These are phyloP conservation scores for Scutellaria minor DNA, from an alignment of 257 asterid species.

Conservation along the genomic window DNA sequence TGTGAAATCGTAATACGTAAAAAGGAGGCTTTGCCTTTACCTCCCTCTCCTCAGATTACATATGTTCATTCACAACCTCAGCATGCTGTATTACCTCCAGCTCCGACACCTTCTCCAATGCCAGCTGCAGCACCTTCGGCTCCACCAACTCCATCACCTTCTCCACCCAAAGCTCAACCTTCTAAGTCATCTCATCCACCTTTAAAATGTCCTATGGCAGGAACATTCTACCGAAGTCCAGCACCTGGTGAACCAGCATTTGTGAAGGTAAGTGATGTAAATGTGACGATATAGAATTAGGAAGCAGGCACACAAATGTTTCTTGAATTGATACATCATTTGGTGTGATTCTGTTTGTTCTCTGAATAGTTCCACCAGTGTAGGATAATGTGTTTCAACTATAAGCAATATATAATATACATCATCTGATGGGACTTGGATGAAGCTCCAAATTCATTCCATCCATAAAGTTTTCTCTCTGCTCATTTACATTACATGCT, in stretches of 20 bases:
- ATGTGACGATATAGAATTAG: constrained; percentile 4
- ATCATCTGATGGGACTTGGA: constrained; percentile 14
- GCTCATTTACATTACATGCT: constrained; percentile 20
- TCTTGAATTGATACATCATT: background rate
- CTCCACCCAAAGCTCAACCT: constrained; percentile 53
- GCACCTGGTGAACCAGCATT: constrained; percentile 86
- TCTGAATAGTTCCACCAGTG: constrained; percentile 20
- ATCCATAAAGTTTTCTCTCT: constrained; percentile 7
- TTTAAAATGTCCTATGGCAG: constrained; percentile 88
- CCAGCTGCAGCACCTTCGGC: constrained; percentile 54
- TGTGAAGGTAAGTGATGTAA: constrained; percentile 66
- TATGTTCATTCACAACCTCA: constrained; percentile 62
- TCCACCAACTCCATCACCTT: constrained; percentile 47
- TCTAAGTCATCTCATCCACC: constrained; percentile 74
- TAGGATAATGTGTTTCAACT: background rate
- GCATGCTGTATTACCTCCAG: constrained; percentile 50
- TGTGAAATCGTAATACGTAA: constrained; percentile 81
- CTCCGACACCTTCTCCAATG: constrained; percentile 48
- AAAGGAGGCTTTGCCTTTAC: constrained; percentile 81
- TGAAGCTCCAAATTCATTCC: constrained; percentile 20
- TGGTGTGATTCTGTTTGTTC: constrained; percentile 1
- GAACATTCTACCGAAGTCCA: constrained; percentile 82
- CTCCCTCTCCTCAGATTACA: constrained; percentile 62
- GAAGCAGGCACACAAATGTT: constrained; percentile 16
- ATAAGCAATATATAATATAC: constrained; percentile 3